A percentile compares a stretch with the other conserved stretches of the same genome.
Conservation (phyloP, 352 stramenopile genomes). For the Phytophthora pisi region DNA sequence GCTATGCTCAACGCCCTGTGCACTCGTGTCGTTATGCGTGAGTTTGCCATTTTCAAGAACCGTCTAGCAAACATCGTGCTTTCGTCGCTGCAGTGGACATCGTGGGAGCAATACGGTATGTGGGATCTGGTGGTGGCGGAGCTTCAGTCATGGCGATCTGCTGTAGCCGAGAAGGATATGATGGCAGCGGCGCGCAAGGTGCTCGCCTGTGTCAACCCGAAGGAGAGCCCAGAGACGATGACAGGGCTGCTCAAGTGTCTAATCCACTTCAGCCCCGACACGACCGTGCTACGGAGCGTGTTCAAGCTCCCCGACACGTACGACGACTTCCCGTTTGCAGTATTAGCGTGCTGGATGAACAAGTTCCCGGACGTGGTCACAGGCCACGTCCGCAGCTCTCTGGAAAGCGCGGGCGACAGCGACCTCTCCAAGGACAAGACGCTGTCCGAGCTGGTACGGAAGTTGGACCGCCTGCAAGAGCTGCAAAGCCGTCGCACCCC, state of each 20-base stretch:
- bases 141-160: conserved; percentile 46
- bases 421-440: conserved; percentile 49
- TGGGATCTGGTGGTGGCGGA: conserved; percentile 83
- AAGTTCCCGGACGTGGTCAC: conserved; percentile 68
- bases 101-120: conserved; percentile 82
- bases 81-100: conserved; percentile 81
- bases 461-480: conserved; percentile 67
- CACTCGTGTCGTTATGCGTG: conserved; percentile 67
- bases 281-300: conserved; percentile 71
- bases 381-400: conserved; percentile 53
- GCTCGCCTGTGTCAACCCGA: conserved; percentile 72
- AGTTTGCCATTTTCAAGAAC: conserved; percentile 79
- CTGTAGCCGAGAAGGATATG: conserved; percentile 55
- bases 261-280: conserved; percentile 70
- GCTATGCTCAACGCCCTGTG: conserved; percentile 63
- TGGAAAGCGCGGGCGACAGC: conserved; percentile 34
- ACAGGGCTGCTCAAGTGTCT: conserved; percentile 80
- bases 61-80: conserved; percentile 73
- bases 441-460: conserved; percentile 55
- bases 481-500: conserved; percentile 27
- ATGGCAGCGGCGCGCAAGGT: conserved; percentile 81
- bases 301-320: conserved; percentile 74
- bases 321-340: conserved; percentile 68
- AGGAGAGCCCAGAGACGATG: conserved; percentile 74
- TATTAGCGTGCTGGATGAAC: conserved; percentile 75